phyloP scores from a whole-genome alignment of 306 rosid species.

The Abrus precatorius region DNA sequence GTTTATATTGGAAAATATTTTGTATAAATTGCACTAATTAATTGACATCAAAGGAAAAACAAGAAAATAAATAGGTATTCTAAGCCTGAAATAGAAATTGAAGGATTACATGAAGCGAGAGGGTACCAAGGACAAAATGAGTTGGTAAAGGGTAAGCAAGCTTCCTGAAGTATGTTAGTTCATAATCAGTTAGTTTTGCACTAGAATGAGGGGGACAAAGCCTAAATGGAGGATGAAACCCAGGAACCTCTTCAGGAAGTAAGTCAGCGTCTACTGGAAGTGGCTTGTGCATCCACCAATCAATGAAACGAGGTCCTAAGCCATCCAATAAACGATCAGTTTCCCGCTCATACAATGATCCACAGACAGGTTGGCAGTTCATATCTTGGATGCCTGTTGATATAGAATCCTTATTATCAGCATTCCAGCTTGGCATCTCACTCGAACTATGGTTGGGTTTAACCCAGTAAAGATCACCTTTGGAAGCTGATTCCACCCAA shows the following conservation, averaged over 20 bases:
- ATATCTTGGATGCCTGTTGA: slow-evolving; percentile 38
- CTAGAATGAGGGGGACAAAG: slow-evolving; percentile 68
- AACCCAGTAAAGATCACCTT: slow-evolving; percentile 23
- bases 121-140: slow-evolving; percentile 90
- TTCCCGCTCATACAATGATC: slow-evolving; percentile 86
- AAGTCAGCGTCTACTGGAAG: slow-evolving; percentile 92
- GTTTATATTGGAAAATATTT: background rate
- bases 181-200: slow-evolving; percentile 65
- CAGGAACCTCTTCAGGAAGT: slow-evolving; percentile 83
- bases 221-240: slow-evolving; percentile 74
- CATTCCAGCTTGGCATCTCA: slow-evolving; percentile 45
- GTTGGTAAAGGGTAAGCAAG: slow-evolving; percentile 76
- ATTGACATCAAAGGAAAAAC: slow-evolving; percentile 23
- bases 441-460: slow-evolving; percentile 39
- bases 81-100: slow-evolving; percentile 30
- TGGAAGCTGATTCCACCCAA: slow-evolving; percentile 43
- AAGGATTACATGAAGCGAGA: slow-evolving; percentile 42
- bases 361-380: slow-evolving; percentile 46
- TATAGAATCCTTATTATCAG: slow-evolving; percentile 37
- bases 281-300: slow-evolving; percentile 97
- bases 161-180: slow-evolving; percentile 76
- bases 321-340: slow-evolving; percentile 80
- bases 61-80: slow-evolving; percentile 27
- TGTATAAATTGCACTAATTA: slow-evolving; percentile 12
- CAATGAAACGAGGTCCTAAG: slow-evolving; percentile 89